These are phyloP conservation scores for Aquilaria sinensis DNA, from an alignment of 345 rosid genomes.

Conservation along the genomic window DNA sequence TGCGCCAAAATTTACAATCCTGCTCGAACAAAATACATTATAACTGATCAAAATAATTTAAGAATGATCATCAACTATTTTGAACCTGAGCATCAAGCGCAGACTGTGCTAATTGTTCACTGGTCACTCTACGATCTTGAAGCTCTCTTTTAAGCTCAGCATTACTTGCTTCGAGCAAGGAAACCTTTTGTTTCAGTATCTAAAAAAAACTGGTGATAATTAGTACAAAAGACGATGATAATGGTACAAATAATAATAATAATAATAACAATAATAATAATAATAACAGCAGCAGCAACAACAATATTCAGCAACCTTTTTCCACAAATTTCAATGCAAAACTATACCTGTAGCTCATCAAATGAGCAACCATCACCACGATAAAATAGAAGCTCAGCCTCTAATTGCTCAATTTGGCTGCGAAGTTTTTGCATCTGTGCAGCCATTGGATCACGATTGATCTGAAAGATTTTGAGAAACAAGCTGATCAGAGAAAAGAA, in stretches of 20 bases:
- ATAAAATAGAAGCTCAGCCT: slow-evolving; percentile 74
- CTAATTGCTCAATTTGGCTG: slow-evolving; percentile 92
- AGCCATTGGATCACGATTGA: slow-evolving; percentile 88
- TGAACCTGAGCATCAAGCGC: slow-evolving; percentile 88
- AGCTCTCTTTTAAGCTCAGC: slow-evolving; percentile 70
- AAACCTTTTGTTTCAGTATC: slow-evolving; percentile 81
- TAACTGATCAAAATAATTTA: neutral
- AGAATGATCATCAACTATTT: slow-evolving; percentile 8
- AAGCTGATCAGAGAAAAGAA: neutral
- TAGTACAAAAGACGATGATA: neutral
- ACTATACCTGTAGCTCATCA: slow-evolving; percentile 85
- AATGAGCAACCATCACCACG: slow-evolving; percentile 64
- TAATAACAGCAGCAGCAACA: neutral
- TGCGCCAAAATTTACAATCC: slow-evolving; percentile 1
- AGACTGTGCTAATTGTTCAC: slow-evolving; percentile 65
- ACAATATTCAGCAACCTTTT: no score
- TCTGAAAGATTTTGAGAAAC: slow-evolving; percentile 27
- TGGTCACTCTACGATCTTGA: slow-evolving; percentile 55
- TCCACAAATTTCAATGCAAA: neutral
- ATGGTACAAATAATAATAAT: no score
- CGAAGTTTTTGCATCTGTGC: slow-evolving; percentile 83
- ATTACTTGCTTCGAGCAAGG: slow-evolving; percentile 86
- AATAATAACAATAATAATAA: slow-evolving; percentile 4
- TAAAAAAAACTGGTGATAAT: slow-evolving; percentile 16
- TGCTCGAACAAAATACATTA: neutral